Percentiles rank a stretch among this genome's conserved stretches.
phyloP scores from a whole-genome alignment of 2,329 filamentous ascomycete species.

The Plenodomus tracheiphilus region DNA sequence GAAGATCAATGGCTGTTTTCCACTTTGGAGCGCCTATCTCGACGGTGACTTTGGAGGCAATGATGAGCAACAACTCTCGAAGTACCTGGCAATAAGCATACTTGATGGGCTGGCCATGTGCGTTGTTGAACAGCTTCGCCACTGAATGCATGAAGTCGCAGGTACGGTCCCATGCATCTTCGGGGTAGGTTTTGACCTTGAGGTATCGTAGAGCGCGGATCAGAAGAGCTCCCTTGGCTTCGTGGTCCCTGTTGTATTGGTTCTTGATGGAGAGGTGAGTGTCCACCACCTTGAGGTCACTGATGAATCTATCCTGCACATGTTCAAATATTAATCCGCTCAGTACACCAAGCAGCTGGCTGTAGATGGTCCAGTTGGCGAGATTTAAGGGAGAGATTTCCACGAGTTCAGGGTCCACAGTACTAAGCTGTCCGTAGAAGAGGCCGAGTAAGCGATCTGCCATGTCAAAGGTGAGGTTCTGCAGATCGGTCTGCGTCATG shows the following conservation, averaged over 20 bases:
- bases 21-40: slow-evolving; percentile 83
- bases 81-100: slow-evolving; percentile 93
- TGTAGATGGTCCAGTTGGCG: slow-evolving; percentile 95
- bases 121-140: slow-evolving; percentile 78
- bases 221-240: slow-evolving; percentile 83
- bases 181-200: slow-evolving; percentile 72
- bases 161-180: slow-evolving; percentile 78
- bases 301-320: slow-evolving; percentile 79
- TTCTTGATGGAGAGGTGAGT: slow-evolving; percentile 75
- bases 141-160: slow-evolving; percentile 86
- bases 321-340: slow-evolving; percentile 87
- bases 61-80: slow-evolving; percentile 80
- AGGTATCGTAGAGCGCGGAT: slow-evolving; percentile 91
- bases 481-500: slow-evolving; percentile 83
- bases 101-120: slow-evolving; percentile 88
- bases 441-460: slow-evolving; percentile 92
- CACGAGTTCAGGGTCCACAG: slow-evolving; percentile 80
- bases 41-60: slow-evolving; percentile 77
- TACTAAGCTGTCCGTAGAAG: slow-evolving; percentile 93
- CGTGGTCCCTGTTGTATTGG: slow-evolving; percentile 67
- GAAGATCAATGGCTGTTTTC: slow-evolving; percentile 78
- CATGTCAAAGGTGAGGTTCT: slow-evolving; percentile 85
- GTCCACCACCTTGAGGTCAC: slow-evolving; percentile 77
- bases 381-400: slow-evolving; percentile 78
- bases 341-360: slow-evolving; percentile 92